Evolutionary conservation across 2,329 filamentous ascomycete genomes (phyloP).

Genomic region (Verticillium longisporum): DNA sequence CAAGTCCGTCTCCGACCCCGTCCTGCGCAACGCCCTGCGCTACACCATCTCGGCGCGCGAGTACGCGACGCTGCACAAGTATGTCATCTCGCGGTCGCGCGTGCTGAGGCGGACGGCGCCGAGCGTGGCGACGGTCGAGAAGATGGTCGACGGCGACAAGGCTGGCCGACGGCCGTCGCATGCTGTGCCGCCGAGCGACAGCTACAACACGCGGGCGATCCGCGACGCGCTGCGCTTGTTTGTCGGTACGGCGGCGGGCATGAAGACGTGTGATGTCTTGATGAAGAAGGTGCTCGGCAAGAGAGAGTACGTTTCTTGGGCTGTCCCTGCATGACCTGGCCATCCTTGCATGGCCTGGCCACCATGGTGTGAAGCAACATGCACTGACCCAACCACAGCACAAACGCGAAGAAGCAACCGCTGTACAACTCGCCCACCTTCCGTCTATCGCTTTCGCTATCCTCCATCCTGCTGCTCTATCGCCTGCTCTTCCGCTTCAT

Average conservation of each 20-base stretch:
- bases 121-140: slow-evolving; percentile 48
- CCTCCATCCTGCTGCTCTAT: slow-evolving; percentile 81
- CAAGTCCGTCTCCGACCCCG: slow-evolving; percentile 45
- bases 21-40: slow-evolving; percentile 78
- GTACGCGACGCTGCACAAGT: slow-evolving; percentile 78
- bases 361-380: not conserved
- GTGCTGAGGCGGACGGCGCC: slow-evolving; percentile 48
- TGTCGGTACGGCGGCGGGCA: slow-evolving; percentile 51
- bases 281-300: slow-evolving; percentile 37
- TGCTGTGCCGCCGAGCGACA: slow-evolving; percentile 34
- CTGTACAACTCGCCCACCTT: slow-evolving; percentile 62
- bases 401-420: slow-evolving; percentile 36
- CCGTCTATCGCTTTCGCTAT: slow-evolving; percentile 74
- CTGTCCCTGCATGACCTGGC: no score
- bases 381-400: slow-evolving; percentile 11
- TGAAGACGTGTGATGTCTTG: slow-evolving; percentile 57
- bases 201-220: slow-evolving; percentile 64
- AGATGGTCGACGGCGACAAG: slow-evolving; percentile 24
- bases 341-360: no score
- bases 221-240: slow-evolving; percentile 68
- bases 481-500: slow-evolving; percentile 88
- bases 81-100: slow-evolving; percentile 67
- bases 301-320: slow-evolving; percentile 31
- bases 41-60: slow-evolving; percentile 82
- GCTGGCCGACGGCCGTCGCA: slow-evolving; percentile 1